Percentiles rank a stretch among this genome's conserved stretches.
These are phyloP conservation scores for Termitomyces sp. DNA, from an alignment of 1,284 basidiomycete species.

Conservation along the genomic window DNA sequence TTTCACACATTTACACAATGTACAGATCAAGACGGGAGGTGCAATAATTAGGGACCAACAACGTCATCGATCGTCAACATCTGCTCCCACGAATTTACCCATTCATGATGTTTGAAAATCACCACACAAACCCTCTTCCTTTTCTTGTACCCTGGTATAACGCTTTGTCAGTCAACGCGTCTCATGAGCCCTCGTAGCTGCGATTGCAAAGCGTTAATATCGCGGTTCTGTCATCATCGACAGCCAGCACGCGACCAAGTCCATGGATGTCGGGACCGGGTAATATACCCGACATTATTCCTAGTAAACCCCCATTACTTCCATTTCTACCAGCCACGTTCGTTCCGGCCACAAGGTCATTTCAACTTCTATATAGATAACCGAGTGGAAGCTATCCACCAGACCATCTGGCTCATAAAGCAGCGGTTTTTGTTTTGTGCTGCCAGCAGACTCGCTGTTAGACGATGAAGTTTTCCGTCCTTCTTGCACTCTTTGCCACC, in stretches of 20 bases:
- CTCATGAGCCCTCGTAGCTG: background rate
- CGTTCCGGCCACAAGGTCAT: background rate
- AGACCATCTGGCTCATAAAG: background rate
- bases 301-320: background rate
- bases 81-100: background rate
- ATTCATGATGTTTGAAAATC: too few species aligned
- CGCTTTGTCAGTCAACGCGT: background rate
- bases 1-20: background rate
- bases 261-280: background rate
- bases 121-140: background rate
- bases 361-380: background rate
- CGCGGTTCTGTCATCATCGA: background rate
- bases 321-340: background rate
- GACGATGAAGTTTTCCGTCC: background rate
- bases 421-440: background rate
- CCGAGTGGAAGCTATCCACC: background rate
- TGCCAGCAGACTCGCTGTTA: background rate
- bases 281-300: background rate
- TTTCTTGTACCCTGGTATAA: background rate
- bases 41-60: too few species aligned
- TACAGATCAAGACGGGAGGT: too few species aligned
- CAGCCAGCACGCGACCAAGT: background rate
- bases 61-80: background rate
- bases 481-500: background rate
- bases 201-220: background rate